Conservation (phyloP, 768 basidiomycete genomes). For the Xanthoconium stramineum region DNA sequence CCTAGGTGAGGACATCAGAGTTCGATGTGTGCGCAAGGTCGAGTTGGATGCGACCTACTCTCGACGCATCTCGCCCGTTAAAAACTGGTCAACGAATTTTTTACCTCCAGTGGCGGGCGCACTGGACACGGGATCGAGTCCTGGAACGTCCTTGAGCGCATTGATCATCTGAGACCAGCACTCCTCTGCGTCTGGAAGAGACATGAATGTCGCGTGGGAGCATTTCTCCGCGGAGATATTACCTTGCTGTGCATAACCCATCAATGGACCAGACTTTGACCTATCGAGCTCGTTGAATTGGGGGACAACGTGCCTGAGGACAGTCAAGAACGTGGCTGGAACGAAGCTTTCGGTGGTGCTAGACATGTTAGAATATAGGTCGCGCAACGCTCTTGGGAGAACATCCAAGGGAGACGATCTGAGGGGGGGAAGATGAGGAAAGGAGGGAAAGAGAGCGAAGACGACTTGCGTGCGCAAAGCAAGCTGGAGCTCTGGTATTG, state of each 20-base stretch:
- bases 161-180: slow-evolving; percentile 78
- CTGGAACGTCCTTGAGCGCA: slow-evolving; percentile 67
- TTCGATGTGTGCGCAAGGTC: slow-evolving; percentile 12
- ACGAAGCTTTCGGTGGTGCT: slow-evolving; percentile 73
- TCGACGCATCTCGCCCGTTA: slow-evolving; percentile 75
- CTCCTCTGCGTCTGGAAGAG: slow-evolving; percentile 82
- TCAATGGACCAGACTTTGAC: slow-evolving; percentile 37
- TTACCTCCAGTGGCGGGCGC: slow-evolving; percentile 33
- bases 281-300: slow-evolving; percentile 82
- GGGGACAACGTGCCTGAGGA: slow-evolving; percentile 75
- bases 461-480: slow-evolving; percentile 59
- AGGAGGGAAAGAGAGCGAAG: background rate
- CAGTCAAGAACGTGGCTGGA: slow-evolving; percentile 64
- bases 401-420: slow-evolving; percentile 39
- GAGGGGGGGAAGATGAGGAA: background rate
- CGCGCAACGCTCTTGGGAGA: slow-evolving; percentile 54
- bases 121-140: slow-evolving; percentile 29
- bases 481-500: slow-evolving; percentile 82
- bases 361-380: slow-evolving; percentile 71
- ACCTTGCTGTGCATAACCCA: slow-evolving; percentile 81
- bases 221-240: background rate
- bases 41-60: slow-evolving; percentile 39
- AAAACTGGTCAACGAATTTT: slow-evolving; percentile 75
- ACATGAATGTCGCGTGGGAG: background rate
- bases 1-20: slow-evolving; percentile 38